These are phyloP conservation scores for Ustilago vetiveriae DNA, from an alignment of 1,284 basidiomycete genomes.

Conservation along the genomic window DNA sequence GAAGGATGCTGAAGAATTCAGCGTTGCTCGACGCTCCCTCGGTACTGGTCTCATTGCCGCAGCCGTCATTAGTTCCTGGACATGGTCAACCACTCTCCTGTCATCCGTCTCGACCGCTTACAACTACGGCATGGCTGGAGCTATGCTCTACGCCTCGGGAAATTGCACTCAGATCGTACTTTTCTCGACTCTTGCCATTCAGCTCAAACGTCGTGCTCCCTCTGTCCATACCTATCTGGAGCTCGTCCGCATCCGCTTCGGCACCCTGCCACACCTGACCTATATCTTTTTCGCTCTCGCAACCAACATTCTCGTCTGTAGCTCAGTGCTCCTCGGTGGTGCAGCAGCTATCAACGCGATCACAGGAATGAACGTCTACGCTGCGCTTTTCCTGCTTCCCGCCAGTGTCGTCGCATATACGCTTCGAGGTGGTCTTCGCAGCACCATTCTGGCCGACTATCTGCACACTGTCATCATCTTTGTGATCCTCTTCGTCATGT, in stretches of 20 bases:
- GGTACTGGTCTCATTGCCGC: constrained; percentile 59
- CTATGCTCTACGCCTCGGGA: constrained; percentile 56
- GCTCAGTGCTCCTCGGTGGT: constrained; percentile 52
- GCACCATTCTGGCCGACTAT: constrained; percentile 57
- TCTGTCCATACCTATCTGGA: constrained; percentile 60
- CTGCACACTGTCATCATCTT: constrained; percentile 62
- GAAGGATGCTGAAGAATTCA: constrained; percentile 52
- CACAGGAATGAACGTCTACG: constrained; percentile 57
- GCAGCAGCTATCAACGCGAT: constrained; percentile 56
- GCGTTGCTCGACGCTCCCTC: constrained; percentile 51
- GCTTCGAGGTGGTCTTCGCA: constrained; percentile 52
- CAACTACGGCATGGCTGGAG: constrained; percentile 60
- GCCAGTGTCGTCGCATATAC: constrained; percentile 58
- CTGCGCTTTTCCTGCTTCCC: constrained; percentile 52
- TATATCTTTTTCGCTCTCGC: constrained; percentile 60
- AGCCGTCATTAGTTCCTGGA: constrained; percentile 59
- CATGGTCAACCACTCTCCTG: constrained; percentile 60
- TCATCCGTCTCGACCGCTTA: constrained; percentile 54
- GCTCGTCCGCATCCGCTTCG: constrained; percentile 52
- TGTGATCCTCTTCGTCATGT: constrained; percentile 56
- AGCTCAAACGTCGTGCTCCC: constrained; percentile 56
- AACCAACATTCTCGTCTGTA: constrained; percentile 61
- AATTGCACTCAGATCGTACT: constrained; percentile 58
- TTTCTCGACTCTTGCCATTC: constrained; percentile 58
- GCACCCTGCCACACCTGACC: constrained; percentile 50